Base-by-base conservation (phyloP, 345 rosid genomes). In the Kandelia obovata region DNA sequence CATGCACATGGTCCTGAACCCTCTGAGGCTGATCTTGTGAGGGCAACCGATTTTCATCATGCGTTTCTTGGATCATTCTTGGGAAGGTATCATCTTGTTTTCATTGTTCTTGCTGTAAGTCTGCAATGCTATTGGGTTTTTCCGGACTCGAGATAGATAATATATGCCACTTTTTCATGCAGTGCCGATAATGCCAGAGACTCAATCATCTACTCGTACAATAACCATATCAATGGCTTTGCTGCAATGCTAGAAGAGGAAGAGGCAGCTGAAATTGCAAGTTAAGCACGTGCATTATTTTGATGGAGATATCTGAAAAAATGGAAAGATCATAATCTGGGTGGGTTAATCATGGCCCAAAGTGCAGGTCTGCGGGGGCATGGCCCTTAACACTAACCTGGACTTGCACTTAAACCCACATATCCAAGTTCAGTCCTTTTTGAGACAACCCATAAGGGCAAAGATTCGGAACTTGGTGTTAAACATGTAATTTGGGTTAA, bases 151-250 rank as follows among this genome's bases (percentile, higher is more conserved):
- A 28, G 56, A 11, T n/a, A 27, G 46, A 32, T 67, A n/a, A 53
- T 47, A 39, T 13, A 7, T 39, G 10, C 47, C 15, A 23, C 26
- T 60, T 55, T 55, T 32, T 56, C 7, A 31, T 16, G 61, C 81
- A 85, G 88, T 63, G n/a, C 75, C 7, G 71, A 69, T 62, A 78
- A 58, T 67, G 86, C 87, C 0, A 56, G 67, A 67, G 77, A 78
- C 1, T 77, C 89, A 46, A 79, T 88, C 56, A 70, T 85, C 62
- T 84, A 83, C 64, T 80, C 87, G 30, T 85, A 80, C 68, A 68
- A 75, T 43, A 79, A 72, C 31, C 72, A 79, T 19, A 80, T 88
- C 71, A 83, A 85, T 10, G 92, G 92, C 43, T 85, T 85, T 1
- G 83, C 88, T 1, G 91, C 91, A 21, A 71, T 68, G 60, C 82